phyloP scores from a whole-genome alignment of 1,284 basidiomycete species.

The Rhizopogon hawkerae region DNA sequence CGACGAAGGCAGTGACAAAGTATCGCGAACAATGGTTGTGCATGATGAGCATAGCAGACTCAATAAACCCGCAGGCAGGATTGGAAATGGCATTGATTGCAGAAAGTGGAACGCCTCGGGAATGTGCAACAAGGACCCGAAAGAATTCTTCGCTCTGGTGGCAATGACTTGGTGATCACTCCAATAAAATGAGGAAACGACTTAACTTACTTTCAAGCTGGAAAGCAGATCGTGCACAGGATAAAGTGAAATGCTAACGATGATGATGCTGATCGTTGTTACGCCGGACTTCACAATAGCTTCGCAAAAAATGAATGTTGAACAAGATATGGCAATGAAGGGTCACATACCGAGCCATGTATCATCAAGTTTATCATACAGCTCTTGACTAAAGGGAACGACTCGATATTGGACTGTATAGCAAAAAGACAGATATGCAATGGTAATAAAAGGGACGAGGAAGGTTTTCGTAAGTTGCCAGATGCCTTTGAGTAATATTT shows the following conservation, averaged over 20 bases:
- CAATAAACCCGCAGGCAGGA: conserved; percentile 17
- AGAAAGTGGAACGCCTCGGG: conserved; percentile 18
- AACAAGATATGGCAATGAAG: not conserved
- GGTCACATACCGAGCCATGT: not conserved
- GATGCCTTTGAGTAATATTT: conserved; percentile 8
- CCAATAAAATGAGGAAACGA: not conserved
- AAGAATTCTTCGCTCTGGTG: conserved; percentile 26
- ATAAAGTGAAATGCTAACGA: conserved; percentile 22
- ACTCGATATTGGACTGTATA: conserved; percentile 19
- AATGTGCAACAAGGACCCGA: conserved; percentile 12
- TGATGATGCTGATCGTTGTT: conserved; percentile 22
- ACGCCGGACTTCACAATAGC: conserved; percentile 24
- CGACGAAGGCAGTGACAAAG: conserved; percentile 17
- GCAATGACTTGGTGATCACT: not conserved
- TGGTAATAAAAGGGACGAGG: conserved; percentile 19
- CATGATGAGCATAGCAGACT: conserved; percentile 13
- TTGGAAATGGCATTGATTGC: conserved; percentile 20
- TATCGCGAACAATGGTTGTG: conserved; percentile 18
- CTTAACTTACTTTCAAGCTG: conserved; percentile 13
- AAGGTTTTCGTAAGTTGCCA: conserved; percentile 12
- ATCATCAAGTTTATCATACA: conserved; percentile 10
- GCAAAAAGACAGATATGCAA: conserved; percentile 23
- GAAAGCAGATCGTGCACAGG: conserved; percentile 16
- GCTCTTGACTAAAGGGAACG: conserved; percentile 19
- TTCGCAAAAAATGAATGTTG: not conserved